Percentiles rank a stretch among this genome's conserved stretches.
phyloP scores from a whole-genome alignment of 148 eudicot species.

The Persicaria maculosa region DNA sequence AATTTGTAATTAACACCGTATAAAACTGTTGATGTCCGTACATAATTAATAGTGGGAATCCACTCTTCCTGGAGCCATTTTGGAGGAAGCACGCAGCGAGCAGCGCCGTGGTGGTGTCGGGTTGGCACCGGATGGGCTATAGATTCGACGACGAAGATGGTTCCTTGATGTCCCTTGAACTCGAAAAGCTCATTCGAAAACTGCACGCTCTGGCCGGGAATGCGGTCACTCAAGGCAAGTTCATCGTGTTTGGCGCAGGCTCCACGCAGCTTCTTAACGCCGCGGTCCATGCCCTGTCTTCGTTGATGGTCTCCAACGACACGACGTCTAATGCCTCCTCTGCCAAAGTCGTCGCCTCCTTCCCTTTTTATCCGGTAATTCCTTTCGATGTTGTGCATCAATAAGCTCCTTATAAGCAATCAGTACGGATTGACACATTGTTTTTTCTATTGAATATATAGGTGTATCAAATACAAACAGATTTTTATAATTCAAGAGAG shows the following conservation, averaged over 20 bases:
- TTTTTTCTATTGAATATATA: constrained; percentile 7
- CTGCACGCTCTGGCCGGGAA: constrained; percentile 45
- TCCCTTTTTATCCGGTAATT: constrained; percentile 47
- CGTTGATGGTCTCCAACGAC: constrained; percentile 19
- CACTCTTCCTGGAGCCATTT: constrained; percentile 61
- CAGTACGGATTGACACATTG: no score
- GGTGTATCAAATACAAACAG: constrained; percentile 43
- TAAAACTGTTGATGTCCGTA: no score
- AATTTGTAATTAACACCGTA: no score
- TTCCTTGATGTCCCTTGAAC: constrained; percentile 29
- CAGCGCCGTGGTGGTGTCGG: constrained; percentile 50
- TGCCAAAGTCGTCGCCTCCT: constrained; percentile 33
- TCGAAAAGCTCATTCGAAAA: constrained; percentile 35
- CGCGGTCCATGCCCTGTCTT: constrained; percentile 62
- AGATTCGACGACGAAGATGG: constrained; percentile 8
- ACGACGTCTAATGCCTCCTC: constrained; percentile 18
- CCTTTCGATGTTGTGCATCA: no score
- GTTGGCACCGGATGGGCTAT: constrained; percentile 82
- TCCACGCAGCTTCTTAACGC: constrained; percentile 60
- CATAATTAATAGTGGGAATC: constrained; percentile 42
- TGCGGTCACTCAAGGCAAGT: constrained; percentile 44
- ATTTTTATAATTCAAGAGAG: constrained; percentile 28
- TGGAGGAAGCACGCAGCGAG: constrained; percentile 51
- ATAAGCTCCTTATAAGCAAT: no score
- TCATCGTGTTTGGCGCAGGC: constrained; percentile 54